These are phyloP conservation scores for Nymphaea thermarum DNA, from an alignment of 164 flowering plant genomes.

Conservation along the genomic window DNA sequence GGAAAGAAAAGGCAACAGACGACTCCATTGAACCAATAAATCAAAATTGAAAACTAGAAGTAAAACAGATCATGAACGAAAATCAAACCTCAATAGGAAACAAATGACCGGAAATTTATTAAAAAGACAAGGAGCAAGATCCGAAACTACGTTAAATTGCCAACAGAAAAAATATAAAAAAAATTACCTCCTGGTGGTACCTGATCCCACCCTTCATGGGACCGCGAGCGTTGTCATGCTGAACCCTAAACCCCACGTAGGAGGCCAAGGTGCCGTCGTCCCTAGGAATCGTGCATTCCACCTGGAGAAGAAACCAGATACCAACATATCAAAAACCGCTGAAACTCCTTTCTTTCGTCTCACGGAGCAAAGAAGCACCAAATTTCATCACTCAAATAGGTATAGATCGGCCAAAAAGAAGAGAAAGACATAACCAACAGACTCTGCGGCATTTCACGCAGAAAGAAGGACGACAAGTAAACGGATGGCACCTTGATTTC, in stretches of 20 bases:
- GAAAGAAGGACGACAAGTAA: not conserved
- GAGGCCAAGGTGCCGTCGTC: slow-evolving; percentile 81
- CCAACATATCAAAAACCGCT: not conserved
- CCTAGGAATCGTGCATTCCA: slow-evolving; percentile 91
- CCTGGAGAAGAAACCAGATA: slow-evolving; percentile 23
- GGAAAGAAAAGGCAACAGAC: too few relatives aligned
- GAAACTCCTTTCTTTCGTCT: not conserved
- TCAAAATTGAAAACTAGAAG: too few relatives aligned
- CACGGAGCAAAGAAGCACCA: not conserved
- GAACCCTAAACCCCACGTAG: slow-evolving; percentile 78
- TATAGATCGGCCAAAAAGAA: not conserved
- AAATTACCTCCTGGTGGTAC: slow-evolving; percentile 78
- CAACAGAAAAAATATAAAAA: not conserved
- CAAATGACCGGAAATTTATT: too few relatives aligned
- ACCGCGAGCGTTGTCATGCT: slow-evolving; percentile 89
- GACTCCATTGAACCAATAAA: too few relatives aligned
- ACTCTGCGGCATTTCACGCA: not conserved
- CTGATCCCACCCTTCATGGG: slow-evolving; percentile 99
- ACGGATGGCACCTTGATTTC: slow-evolving; percentile 46
- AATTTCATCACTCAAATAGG: not conserved
- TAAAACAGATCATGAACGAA: too few relatives aligned
- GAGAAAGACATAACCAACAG: not conserved
- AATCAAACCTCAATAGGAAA: too few relatives aligned
- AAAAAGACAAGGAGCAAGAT: too few relatives aligned
- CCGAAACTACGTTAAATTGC: too few relatives aligned